phyloP scores from a whole-genome alignment of 495 filamentous ascomycete species.

The Aspergillus cavernicola region DNA sequence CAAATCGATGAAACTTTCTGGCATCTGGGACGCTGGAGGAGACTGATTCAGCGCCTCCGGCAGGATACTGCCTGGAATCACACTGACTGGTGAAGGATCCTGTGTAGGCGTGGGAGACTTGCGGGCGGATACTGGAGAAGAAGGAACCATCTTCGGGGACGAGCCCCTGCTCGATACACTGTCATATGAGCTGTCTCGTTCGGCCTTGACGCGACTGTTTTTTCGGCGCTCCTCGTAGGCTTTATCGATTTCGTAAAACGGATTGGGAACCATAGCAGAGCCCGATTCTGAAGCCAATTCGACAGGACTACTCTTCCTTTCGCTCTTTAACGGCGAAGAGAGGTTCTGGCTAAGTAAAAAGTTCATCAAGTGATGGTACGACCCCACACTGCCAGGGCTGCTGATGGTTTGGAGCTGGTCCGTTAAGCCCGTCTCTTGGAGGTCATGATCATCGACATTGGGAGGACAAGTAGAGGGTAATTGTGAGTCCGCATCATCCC shows the following conservation, averaged over 20 bases:
- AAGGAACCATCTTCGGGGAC: constrained; percentile 3
- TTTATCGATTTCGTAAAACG: constrained; percentile 26
- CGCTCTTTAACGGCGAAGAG: background rate
- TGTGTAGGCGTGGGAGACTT: background rate
- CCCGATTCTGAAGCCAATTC: constrained; percentile 1
- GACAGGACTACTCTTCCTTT: background rate
- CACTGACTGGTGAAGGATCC: constrained; percentile 9
- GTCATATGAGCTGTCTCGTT: constrained; percentile 12
- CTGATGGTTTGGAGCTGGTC: constrained; percentile 16
- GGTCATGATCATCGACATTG: constrained; percentile 1
- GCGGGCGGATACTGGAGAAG: constrained; percentile 6
- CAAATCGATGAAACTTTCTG: constrained; percentile 37
- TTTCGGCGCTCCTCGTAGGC: constrained; percentile 16
- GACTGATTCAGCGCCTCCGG: background rate
- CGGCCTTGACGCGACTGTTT: background rate
- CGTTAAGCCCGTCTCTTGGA: constrained; percentile 9
- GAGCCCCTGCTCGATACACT: constrained; percentile 1
- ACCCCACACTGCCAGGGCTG: constrained; percentile 7
- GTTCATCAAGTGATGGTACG: constrained; percentile 12
- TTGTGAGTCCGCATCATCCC: background rate
- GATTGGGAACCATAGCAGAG: constrained; percentile 20
- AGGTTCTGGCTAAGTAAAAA: background rate
- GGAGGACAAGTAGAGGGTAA: constrained; percentile 7
- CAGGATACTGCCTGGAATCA: constrained; percentile 7
- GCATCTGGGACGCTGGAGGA: constrained; percentile 22